Percentiles rank a stretch among this genome's conserved stretches.
These are phyloP conservation scores for Aristolochia contorta DNA, from an alignment of 164 flowering plant genomes.

Conservation along the genomic window DNA sequence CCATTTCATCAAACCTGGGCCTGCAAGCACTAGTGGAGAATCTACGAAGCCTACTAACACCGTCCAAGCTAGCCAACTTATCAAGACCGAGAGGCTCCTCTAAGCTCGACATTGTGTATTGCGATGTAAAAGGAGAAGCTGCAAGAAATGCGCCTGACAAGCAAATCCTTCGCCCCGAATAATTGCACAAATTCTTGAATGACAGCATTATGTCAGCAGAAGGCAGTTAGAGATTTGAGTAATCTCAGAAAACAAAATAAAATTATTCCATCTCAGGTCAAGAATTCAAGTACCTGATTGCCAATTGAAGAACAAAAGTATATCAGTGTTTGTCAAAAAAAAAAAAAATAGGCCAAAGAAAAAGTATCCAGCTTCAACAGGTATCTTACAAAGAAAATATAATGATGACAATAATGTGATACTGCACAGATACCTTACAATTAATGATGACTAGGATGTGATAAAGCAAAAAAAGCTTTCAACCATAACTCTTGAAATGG, in stretches of 20 bases:
- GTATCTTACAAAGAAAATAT: no score
- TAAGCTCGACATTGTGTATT: conserved; percentile 74
- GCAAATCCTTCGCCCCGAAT: conserved; percentile 14
- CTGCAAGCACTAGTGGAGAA: conserved; percentile 69
- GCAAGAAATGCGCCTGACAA: conserved; percentile 16
- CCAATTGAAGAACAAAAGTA: neutral
- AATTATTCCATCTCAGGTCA: conserved; percentile 2
- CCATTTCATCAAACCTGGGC: conserved; percentile 45
- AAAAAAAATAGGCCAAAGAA: no score
- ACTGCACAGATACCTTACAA: no score
- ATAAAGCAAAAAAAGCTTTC: no score
- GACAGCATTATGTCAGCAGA: conserved; percentile 15
- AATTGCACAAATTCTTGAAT: conserved; percentile 15
- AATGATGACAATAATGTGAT: no score
- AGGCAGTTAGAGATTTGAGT: conserved; percentile 1
- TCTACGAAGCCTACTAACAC: conserved; percentile 49
- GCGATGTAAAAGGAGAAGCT: conserved; percentile 17
- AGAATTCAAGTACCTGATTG: conserved; percentile 8
- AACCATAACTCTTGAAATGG: no score
- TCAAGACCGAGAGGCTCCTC: conserved; percentile 79
- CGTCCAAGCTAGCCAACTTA: conserved; percentile 57
- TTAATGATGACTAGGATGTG: no score
- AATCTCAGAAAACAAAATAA: conserved; percentile 1
- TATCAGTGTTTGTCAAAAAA: no score
- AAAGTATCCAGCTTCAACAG: no score